phyloP scores from a whole-genome alignment of 768 basidiomycete genomes.

The Mycena olivaceomarginata region DNA sequence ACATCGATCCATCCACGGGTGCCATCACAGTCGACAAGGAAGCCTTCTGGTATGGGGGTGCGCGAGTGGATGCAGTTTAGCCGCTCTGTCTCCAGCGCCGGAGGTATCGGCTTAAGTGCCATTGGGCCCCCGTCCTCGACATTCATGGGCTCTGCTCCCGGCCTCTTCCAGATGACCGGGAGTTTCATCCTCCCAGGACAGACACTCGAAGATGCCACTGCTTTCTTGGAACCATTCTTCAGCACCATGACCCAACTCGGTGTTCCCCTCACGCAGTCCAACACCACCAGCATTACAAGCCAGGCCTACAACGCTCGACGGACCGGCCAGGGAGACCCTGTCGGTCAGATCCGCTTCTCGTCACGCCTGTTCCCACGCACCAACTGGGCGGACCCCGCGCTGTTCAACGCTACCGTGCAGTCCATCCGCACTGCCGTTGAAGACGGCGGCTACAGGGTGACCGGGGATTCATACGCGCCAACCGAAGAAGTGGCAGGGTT shows the following conservation, averaged over 20 bases:
- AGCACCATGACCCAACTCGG: slow-evolving; percentile 24
- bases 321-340: slow-evolving; percentile 21
- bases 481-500: slow-evolving; percentile 24
- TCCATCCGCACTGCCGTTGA: slow-evolving; percentile 14
- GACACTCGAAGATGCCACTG: slow-evolving; percentile 24
- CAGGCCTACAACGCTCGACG: slow-evolving; percentile 20
- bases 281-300: slow-evolving; percentile 24
- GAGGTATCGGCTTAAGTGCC: slow-evolving; percentile 8
- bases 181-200: background rate
- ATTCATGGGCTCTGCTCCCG: slow-evolving; percentile 17
- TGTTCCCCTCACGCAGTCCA: slow-evolving; percentile 14
- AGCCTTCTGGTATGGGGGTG: slow-evolving; percentile 17
- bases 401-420: slow-evolving; percentile 26
- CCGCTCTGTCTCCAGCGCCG: slow-evolving; percentile 10
- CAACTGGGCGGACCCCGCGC: slow-evolving; percentile 22
- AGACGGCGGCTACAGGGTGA: slow-evolving; percentile 22
- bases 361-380: slow-evolving; percentile 18
- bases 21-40: slow-evolving; percentile 16
- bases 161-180: slow-evolving; percentile 12
- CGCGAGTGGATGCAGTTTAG: slow-evolving; percentile 14
- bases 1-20: slow-evolving; percentile 16
- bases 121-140: slow-evolving; percentile 11
- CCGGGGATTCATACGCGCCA: background rate
- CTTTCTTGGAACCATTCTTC: slow-evolving; percentile 17
- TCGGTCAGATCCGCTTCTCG: slow-evolving; percentile 7